Conservation (phyloP, 805 yeast genomes). For the Lipomyces japonicus region DNA sequence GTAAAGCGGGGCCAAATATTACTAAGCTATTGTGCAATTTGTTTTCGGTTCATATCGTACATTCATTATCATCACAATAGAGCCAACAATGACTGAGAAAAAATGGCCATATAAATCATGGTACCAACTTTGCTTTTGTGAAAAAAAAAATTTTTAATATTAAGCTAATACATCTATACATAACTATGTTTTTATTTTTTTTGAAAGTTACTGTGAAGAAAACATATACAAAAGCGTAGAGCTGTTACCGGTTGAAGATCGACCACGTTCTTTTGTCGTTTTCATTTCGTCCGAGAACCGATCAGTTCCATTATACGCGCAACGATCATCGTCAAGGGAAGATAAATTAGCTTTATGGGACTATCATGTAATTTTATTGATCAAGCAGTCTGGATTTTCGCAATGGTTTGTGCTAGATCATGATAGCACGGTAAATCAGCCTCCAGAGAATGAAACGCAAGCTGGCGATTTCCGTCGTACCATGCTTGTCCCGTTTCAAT, state of each 20-base stretch:
- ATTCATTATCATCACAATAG: no score
- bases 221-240: slow-evolving; percentile 17
- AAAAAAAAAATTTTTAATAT: no score
- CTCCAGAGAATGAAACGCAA: background rate
- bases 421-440: slow-evolving; percentile 4
- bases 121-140: no score
- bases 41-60: no score
- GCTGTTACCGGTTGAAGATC: background rate
- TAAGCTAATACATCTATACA: no score
- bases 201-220: slow-evolving; percentile 27
- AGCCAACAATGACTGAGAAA: no score
- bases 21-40: no score
- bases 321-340: background rate
- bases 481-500: background rate
- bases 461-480: slow-evolving; percentile 2
- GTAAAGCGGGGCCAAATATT: no score
- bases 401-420: slow-evolving; percentile 9
- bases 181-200: no score
- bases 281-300: slow-evolving; percentile 9
- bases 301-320: slow-evolving; percentile 6
- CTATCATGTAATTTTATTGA: slow-evolving; percentile 17
- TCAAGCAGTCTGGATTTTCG: background rate
- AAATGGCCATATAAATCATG: no score
- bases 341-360: slow-evolving; percentile 18
- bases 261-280: background rate